phyloP scores from a whole-genome alignment of 768 basidiomycete species.

The Russula olivacea region DNA sequence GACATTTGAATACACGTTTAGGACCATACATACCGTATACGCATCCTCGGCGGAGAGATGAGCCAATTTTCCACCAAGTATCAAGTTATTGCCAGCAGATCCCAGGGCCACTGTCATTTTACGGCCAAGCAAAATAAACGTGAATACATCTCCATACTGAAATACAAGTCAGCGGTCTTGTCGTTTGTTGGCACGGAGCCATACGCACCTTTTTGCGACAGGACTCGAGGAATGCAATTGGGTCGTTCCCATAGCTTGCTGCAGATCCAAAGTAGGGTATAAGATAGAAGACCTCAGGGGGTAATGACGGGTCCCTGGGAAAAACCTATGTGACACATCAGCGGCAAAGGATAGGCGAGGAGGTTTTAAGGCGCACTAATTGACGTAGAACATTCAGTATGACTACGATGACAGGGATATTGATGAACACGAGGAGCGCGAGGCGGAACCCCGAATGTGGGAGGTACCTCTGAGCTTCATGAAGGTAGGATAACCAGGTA shows the following conservation, averaged over 20 bases:
- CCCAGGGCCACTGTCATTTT: conserved; percentile 88
- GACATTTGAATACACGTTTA: no score
- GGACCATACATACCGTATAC: conserved; percentile 60
- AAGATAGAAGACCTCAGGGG: conserved; percentile 91
- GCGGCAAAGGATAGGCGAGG: not conserved
- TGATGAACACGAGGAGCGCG: conserved; percentile 46
- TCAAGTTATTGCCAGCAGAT: conserved; percentile 87
- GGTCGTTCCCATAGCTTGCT: conserved; percentile 85
- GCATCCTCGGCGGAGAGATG: conserved; percentile 95
- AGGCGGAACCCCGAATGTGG: conserved; percentile 28
- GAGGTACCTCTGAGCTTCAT: conserved; percentile 27
- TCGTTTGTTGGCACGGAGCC: not conserved
- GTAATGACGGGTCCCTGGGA: conserved; percentile 64
- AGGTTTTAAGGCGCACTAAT: conserved; percentile 46
- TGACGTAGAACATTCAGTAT: conserved; percentile 74
- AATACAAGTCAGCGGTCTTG: not conserved
- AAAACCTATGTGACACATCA: conserved; percentile 43
- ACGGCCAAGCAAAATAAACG: conserved; percentile 85
- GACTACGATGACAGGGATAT: conserved; percentile 61
- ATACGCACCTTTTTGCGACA: conserved; percentile 67
- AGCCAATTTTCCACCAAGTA: conserved; percentile 89
- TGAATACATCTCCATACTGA: conserved; percentile 96
- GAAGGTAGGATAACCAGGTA: conserved; percentile 30
- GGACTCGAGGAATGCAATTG: conserved; percentile 77
- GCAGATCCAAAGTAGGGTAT: conserved; percentile 89